Evolutionary conservation across 176 grass and related monocot genomes (phyloP).

Genomic region (Leersia perrieri): DNA sequence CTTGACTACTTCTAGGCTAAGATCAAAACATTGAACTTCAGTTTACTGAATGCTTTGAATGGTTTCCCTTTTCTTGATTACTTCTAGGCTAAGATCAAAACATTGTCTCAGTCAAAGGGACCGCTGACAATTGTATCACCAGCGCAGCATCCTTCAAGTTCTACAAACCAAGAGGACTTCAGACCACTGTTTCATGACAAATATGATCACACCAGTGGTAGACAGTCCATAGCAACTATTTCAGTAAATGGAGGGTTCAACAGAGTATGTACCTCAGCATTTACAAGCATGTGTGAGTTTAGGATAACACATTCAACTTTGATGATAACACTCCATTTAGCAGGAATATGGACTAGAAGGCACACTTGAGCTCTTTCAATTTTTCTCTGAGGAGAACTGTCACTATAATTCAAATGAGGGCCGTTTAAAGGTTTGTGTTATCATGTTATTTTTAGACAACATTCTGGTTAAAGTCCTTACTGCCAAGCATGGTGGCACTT

Average conservation of each 20-base stretch:
- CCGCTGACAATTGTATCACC: conserved; percentile 57
- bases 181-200: conserved; percentile 59
- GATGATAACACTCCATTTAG: conserved; percentile 26
- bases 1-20: conserved; percentile 47
- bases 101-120: conserved; percentile 45
- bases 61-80: conserved; percentile 6
- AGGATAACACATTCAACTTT: conserved; percentile 2
- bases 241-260: conserved; percentile 66
- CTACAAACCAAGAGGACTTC: conserved; percentile 43
- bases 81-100: conserved; percentile 59
- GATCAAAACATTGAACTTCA: conserved; percentile 43
- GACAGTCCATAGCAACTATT: conserved; percentile 49
- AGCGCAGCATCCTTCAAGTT: conserved; percentile 44
- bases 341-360: conserved; percentile 76
- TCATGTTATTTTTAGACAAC: background rate
- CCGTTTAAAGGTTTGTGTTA: conserved; percentile 34
- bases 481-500: background rate
- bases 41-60: conserved; percentile 3
- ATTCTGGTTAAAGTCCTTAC: conserved; percentile 3
- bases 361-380: conserved; percentile 70
- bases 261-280: conserved; percentile 42
- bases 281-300: conserved; percentile 1
- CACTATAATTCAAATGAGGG: conserved; percentile 43
- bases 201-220: conserved; percentile 20
- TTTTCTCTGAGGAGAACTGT: conserved; percentile 70